Conservation (phyloP, 2,329 filamentous ascomycete genomes). For the Meredithiella fracta region DNA sequence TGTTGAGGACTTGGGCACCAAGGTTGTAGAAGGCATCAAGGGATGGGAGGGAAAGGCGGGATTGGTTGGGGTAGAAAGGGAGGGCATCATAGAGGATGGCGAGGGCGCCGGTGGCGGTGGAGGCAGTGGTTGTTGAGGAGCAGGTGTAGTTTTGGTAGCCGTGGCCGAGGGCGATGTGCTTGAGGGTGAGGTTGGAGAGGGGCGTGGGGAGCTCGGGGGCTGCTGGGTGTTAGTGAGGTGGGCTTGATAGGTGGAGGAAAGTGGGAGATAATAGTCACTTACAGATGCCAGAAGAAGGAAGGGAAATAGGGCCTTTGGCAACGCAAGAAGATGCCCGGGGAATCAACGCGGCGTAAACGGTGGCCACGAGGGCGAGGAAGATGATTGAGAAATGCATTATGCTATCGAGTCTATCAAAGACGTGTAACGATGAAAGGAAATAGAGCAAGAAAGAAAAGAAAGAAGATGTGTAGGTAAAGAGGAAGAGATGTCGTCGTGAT, state of each 20-base stretch:
- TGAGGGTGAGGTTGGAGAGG: slow-evolving; percentile 25
- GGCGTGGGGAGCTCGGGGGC: slow-evolving; percentile 28
- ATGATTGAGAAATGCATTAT: neutral
- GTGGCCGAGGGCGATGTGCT: slow-evolving; percentile 43
- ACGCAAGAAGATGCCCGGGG: neutral
- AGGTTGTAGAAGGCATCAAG: slow-evolving; percentile 19
- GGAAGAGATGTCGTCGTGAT: neutral
- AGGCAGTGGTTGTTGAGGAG: neutral
- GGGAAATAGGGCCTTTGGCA: neutral
- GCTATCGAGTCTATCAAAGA: neutral
- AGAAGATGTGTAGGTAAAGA: neutral
- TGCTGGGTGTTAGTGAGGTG: slow-evolving; percentile 7
- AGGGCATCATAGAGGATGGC: slow-evolving; percentile 44
- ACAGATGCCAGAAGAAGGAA: slow-evolving; percentile 5
- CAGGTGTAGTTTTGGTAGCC: slow-evolving; percentile 48
- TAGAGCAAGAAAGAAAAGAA: neutral
- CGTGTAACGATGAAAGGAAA: neutral
- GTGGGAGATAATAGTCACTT: neutral
- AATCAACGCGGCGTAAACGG: neutral
- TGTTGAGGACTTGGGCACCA: slow-evolving; percentile 25
- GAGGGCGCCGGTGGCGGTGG: slow-evolving; percentile 27
- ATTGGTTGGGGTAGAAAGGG: slow-evolving; percentile 31
- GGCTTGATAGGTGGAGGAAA: neutral
- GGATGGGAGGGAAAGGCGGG: slow-evolving; percentile 22
- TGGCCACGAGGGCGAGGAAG: neutral